Conservation (phyloP, 768 basidiomycete species). For the Sporobolomyces roseus region DNA sequence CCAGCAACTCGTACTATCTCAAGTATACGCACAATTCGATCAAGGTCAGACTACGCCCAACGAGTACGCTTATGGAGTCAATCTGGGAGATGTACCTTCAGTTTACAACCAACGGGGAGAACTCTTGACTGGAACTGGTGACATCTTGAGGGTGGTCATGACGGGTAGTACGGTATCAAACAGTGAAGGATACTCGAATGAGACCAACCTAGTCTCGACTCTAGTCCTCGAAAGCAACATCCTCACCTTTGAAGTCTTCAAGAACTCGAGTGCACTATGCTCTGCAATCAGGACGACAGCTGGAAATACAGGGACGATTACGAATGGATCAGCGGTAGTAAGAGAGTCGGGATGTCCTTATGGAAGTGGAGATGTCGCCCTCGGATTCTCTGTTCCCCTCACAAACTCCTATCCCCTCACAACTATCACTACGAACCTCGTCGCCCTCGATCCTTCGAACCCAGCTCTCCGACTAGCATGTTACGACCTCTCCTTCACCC, state of each 20-base stretch:
- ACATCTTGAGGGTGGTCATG: conserved; percentile 32
- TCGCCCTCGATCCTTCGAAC: conserved; percentile 72
- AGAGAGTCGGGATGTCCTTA: conserved; percentile 67
- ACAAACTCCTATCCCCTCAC: conserved; percentile 66
- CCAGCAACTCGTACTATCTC: conserved; percentile 23
- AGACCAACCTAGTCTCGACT: conserved; percentile 32
- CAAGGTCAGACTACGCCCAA: conserved; percentile 16
- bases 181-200: conserved; percentile 34
- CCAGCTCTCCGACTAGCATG: conserved; percentile 77
- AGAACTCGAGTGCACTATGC: conserved; percentile 72
- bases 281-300: conserved; percentile 57
- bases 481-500: conserved; percentile 70
- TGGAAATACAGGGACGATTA: conserved; percentile 49
- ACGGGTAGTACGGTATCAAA: conserved; percentile 14
- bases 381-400: conserved; percentile 66
- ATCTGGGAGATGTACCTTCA: conserved; percentile 6
- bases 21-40: conserved; percentile 35
- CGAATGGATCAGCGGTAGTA: conserved; percentile 45
- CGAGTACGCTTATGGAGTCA: conserved; percentile 19
- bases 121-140: conserved; percentile 22
- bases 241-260: conserved; percentile 70
- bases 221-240: conserved; percentile 56
- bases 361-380: conserved; percentile 65
- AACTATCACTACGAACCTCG: conserved; percentile 75
- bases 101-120: conserved; percentile 21